Evolutionary conservation across 2,329 filamentous ascomycete genomes (phyloP), one percentile per base, ranked within the genome.

Genomic region (Fusarium globosum): DNA sequence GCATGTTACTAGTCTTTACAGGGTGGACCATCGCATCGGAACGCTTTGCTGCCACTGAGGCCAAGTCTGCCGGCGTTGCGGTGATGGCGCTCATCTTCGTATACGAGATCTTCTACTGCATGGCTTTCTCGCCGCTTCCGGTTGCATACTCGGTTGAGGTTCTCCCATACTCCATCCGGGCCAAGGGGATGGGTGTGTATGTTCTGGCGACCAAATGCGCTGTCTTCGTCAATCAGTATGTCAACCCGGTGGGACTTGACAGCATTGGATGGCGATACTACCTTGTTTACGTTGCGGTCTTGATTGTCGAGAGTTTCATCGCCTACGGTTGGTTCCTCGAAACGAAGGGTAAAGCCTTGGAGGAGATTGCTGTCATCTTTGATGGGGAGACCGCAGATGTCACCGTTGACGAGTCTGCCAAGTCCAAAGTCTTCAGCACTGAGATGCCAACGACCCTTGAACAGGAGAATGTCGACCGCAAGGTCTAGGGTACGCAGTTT

Each of bases 361-460:
- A 91, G 71, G 88, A 90, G 63, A 90, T 90, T 68, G 88, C 89
- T 73, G 73, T 88, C 30, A 80, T 90, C 5, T 90, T 90, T 76
- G 68, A 76, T 2, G 71, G 73, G 1, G 67, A 65, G 1, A 42
- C 28, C 23, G 61, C 65, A 0, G 65, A 73, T 41, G 65, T 71
- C 6, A 62, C 64, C 2, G 16, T 36, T 18, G 43, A 72, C 18
- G 21, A 39, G 11, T 8, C 23, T 15, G 2, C 0, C 3, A 68
- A 61, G 10, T 53, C 36, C 0, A 48, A 68, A 3, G 28, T n/a
- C 1, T 61, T 68, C 8, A 21, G 11, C 6, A 16, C 20, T 2
- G 52, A 67, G 0, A n/a, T 67, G 4, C 61, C 52, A 4, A 52
- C 43, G 2, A 41, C 62, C 2, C 9, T 53, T 2, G 52, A 68